A percentile compares a stretch with the other conserved stretches of the same genome.
Evolutionary conservation across 768 basidiomycete species (phyloP).

Genomic region (Boletus speciosus): DNA sequence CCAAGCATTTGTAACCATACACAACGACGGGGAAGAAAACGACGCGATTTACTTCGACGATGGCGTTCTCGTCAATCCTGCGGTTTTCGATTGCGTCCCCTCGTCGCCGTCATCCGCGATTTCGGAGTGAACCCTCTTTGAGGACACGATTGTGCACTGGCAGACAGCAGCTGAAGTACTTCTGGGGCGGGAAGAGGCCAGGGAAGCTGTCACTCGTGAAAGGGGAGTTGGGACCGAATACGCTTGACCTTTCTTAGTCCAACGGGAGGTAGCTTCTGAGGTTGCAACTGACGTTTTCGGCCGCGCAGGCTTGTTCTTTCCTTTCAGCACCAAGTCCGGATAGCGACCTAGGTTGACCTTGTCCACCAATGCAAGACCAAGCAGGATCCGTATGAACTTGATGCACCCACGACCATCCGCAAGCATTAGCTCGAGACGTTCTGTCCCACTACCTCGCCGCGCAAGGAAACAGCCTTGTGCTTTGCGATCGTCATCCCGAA

Average conservation of each 20-base stretch:
- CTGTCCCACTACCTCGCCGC: conserved; percentile 10
- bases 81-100: background rate
- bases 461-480: conserved; percentile 3
- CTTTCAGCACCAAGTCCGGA: background rate
- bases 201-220: background rate
- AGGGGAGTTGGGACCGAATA: background rate
- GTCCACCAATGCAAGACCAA: conserved; percentile 8
- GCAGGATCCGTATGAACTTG: conserved; percentile 10
- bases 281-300: background rate
- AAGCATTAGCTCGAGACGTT: conserved; percentile 5
- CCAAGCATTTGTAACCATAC: background rate
- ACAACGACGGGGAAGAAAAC: background rate
- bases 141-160: background rate
- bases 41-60: too few relatives aligned
- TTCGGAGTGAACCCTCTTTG: conserved; percentile 2
- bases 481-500: conserved; percentile 2
- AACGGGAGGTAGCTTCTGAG: background rate
- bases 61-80: background rate
- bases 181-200: background rate
- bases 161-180: background rate
- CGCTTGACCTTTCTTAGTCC: background rate
- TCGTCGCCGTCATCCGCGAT: background rate
- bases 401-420: conserved; percentile 3
- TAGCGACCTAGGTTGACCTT: conserved; percentile 2
- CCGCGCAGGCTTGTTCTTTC: background rate